These are phyloP conservation scores for Globisporangium nagaii DNA, from an alignment of 352 stramenopile genomes.

Conservation along the genomic window DNA sequence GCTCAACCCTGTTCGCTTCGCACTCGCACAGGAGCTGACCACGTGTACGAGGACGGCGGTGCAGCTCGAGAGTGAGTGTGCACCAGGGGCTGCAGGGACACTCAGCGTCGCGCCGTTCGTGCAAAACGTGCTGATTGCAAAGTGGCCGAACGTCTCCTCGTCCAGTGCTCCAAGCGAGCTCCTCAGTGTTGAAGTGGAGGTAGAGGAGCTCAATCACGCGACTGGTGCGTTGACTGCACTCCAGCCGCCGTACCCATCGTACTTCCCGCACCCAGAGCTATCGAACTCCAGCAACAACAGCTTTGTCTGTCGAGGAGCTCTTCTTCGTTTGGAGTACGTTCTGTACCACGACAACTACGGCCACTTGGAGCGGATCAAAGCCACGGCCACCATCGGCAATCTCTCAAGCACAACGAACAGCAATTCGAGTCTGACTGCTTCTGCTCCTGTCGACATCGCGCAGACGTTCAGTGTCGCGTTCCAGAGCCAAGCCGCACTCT, in stretches of 20 bases:
- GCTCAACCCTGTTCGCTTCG: slow-evolving; percentile 20
- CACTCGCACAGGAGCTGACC: not conserved
- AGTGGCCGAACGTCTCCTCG: slow-evolving; percentile 13
- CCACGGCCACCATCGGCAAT: slow-evolving; percentile 18
- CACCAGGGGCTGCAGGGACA: not conserved
- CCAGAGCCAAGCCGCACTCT: slow-evolving; percentile 13
- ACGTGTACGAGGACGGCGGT: slow-evolving; percentile 11
- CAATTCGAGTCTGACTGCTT: not conserved
- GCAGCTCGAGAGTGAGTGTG: slow-evolving; percentile 13
- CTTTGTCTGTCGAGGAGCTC: slow-evolving; percentile 16
- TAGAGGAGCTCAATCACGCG: slow-evolving; percentile 11
- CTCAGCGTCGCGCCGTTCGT: slow-evolving; percentile 16
- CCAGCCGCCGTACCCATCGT: slow-evolving; percentile 13
- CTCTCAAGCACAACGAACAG: not conserved
- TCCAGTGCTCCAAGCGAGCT: not conserved
- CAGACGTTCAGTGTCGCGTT: slow-evolving; percentile 35
- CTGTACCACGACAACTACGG: slow-evolving; percentile 27
- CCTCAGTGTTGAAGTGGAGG: slow-evolving; percentile 12
- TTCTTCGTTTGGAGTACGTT: slow-evolving; percentile 19
- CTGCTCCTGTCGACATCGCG: slow-evolving; percentile 4
- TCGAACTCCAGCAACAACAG: not conserved
- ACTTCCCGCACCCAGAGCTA: slow-evolving; percentile 18
- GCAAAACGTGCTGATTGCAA: slow-evolving; percentile 16
- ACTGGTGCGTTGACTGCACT: not conserved
- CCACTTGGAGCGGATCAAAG: slow-evolving; percentile 17